A percentile compares a stretch with the other conserved stretches of the same genome.
Evolutionary conservation across 257 asterid genomes (phyloP).

Genomic region (Nicotiana paniculata): DNA sequence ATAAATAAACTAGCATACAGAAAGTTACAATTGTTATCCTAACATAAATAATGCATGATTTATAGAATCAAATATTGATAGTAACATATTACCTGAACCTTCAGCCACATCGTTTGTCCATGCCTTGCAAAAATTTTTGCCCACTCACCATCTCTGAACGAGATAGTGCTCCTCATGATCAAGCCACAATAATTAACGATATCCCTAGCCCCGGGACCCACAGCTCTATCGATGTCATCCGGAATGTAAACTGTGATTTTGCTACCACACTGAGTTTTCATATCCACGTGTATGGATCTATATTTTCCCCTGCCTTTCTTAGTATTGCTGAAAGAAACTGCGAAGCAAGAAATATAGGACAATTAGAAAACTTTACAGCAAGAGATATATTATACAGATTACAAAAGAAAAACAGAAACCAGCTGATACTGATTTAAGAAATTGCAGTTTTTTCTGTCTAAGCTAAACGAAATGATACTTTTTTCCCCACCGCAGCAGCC

Average conservation of each 20-base stretch:
- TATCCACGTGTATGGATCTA: background rate
- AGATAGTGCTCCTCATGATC: conserved; percentile 6
- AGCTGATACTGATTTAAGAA: background rate
- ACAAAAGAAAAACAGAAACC: background rate
- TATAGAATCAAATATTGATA: background rate
- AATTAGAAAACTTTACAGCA: background rate
- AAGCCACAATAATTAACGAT: conserved; percentile 9
- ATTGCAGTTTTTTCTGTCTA: background rate
- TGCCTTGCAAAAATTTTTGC: background rate
- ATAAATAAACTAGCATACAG: background rate
- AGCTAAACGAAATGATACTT: background rate
- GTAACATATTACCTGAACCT: background rate
- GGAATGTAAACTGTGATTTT: conserved; percentile 6
- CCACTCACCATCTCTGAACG: conserved; percentile 5
- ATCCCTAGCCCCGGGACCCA: conserved; percentile 9
- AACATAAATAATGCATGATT: background rate
- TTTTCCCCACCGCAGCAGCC: background rate
- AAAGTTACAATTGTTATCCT: background rate
- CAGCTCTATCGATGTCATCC: conserved; percentile 7
- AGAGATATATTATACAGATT: background rate
- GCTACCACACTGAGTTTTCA: background rate
- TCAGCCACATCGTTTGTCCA: conserved; percentile 2
- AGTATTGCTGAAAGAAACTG: background rate
- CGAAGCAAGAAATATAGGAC: background rate
- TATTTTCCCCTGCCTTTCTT: conserved; percentile 10